Conservation (phyloP, 805 yeast species). For the Metschnikowia lunata region DNA sequence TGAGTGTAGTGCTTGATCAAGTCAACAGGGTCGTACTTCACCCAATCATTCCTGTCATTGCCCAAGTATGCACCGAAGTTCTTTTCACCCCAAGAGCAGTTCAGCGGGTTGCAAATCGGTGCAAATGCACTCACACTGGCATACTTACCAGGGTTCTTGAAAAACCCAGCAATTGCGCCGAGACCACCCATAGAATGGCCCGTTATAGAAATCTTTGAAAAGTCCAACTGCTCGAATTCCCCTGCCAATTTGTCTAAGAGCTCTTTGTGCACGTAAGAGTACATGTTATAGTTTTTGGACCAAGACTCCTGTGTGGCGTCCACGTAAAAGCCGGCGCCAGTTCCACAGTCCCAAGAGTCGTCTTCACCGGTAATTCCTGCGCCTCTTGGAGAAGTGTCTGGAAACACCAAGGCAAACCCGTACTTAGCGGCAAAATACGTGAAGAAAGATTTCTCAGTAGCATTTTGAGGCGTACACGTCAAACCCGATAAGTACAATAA, state of each 20-base stretch:
- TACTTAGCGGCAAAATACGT: constrained; percentile 74
- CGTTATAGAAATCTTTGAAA: constrained; percentile 64
- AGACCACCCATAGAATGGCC: constrained; percentile 99
- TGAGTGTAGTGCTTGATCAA: constrained; percentile 56
- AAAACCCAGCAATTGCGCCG: constrained; percentile 72
- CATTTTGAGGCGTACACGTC: constrained; percentile 91
- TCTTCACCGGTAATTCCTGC: constrained; percentile 72
- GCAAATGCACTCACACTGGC: constrained; percentile 85
- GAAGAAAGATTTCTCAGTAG: constrained; percentile 88
- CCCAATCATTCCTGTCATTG: constrained; percentile 56
- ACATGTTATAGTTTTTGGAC: constrained; percentile 76
- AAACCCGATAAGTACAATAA: constrained; percentile 80
- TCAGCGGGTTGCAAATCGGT: constrained; percentile 78
- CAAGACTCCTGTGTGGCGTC: constrained; percentile 77
- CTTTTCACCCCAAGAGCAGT: constrained; percentile 84
- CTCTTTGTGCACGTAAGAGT: constrained; percentile 73
- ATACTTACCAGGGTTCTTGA: constrained; percentile 68
- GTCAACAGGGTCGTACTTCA: constrained; percentile 77
- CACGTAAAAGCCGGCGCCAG: constrained; percentile 93
- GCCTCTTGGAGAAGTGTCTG: constrained; percentile 96
- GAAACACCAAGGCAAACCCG: constrained; percentile 86
- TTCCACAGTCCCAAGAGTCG: constrained; percentile 85
- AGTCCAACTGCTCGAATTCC: constrained; percentile 51
- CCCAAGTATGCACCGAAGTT: constrained; percentile 80
- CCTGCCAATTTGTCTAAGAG: constrained; percentile 50